Evolutionary conservation across 192 early-diverging fungal species (phyloP), one percentile per base, ranked within the genome.

Genomic region (Funneliformis geosporum): DNA sequence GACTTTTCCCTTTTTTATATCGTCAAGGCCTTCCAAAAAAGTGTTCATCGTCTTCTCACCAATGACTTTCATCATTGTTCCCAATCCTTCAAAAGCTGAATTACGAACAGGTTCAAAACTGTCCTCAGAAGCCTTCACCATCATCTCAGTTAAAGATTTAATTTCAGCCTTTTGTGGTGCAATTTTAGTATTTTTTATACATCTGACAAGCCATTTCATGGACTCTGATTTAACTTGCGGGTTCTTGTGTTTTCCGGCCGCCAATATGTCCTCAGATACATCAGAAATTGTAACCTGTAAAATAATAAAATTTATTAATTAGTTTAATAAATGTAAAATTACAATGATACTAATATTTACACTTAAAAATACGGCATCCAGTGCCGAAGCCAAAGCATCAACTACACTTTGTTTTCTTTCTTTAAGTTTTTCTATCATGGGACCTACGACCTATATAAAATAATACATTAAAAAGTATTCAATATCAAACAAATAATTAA

Each of bases 321-420:
- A 7, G 7, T 44, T 44, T 44, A 44, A 44, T 4, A 44, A 44
- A 7, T 44, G 9, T 44, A 44, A n/a, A n/a, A n/a, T 44, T 10
- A 44, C 5, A 44, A 44, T 60, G 59, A 14, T 14, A 0, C 1
- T 23, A 61, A 28, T 50, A 14, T 85, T 84, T 42, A 93, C 88
- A 6, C 92, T 87, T 21, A 86, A 83, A 81, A 94, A 97, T 8
- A 95, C 92, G 8, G 95, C 95, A 79, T 97, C 95, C n/a, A 95
- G 81, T 1, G 95, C 94, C 18, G 83, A 83, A 10, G 92, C 80
- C 2, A 99, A 82, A 8, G 95, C 92, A 38, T 99, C 97, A 5
- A 98, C 81, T 11, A 98, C 96, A 1, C 89, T 89, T 60, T 91
- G 87, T 81, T 99, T 99, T 75, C 96, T 94, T 83, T 99, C 98